Base-by-base conservation (phyloP, 2,329 filamentous ascomycete genomes). In the Aspergillus calidoustus region DNA sequence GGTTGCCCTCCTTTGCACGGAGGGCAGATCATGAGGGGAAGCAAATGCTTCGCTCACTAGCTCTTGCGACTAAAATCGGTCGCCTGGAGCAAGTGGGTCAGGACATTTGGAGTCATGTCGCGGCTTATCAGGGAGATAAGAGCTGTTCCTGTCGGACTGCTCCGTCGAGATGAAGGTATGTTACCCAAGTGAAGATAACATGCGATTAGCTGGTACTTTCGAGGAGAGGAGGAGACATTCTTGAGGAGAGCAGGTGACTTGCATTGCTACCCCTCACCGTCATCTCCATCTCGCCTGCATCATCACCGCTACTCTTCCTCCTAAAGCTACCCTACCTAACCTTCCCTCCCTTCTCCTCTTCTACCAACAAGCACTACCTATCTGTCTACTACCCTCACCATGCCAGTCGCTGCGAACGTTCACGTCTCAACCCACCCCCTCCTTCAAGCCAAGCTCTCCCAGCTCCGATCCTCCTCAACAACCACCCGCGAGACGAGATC, bases 391-490 rank as follows among this genome's bases (percentile, higher is more conserved):
- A 43, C 13, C 11, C 47, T 28, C 65, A 64, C 57, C 55, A 74
- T 75, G 68, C 60, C 72, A 58, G 76, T 85, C 34, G 84, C 84
- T 19, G 65, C 77, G 54, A 88, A 87, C 72, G 81, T 87, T 41
- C 92, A 95, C 80, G 81, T 97, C 74, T 97, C 93, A 44, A 82
- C 82, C 17, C 94, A 98, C 77, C 94, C 94, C 41, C 96, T 92
- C 78, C 84, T 97, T 47, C 84, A 86, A 70, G 92, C 91, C 69
- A 98, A 98, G 83, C 87, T 98, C 71, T 93, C 91, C 69, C 91
- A 95, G 80, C 87, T 98, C 51, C 90, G 94, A 63, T 95, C 91
- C 46, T 83, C 86, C 60, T 83, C 82, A 47, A 87, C 91, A 54
- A 86, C 83, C 62, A 84, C 91, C 3, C 85, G 88, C 62, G 91